Evolutionary conservation across 805 yeast genomes (phyloP), one percentile per base, ranked within the genome.

Genomic region (Myxozyma mucilagina): DNA sequence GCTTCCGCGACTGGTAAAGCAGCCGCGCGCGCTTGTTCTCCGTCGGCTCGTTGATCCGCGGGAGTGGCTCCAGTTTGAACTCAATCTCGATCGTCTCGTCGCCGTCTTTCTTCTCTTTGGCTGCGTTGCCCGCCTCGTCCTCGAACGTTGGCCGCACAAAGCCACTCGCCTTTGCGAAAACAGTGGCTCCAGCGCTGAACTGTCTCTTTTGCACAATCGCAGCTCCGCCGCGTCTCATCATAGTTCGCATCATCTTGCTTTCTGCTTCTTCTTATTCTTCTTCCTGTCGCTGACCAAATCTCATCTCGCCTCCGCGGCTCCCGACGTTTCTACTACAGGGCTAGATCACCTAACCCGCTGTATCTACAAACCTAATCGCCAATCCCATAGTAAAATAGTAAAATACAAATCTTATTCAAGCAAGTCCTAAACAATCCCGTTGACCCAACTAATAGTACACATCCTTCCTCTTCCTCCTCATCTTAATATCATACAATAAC

Each of bases 1-100:
- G 83, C 74, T 94, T 94, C 66, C 99, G 82, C 36, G 93, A 85
- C 74, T 94, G 99, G 74, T 94, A 94, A 1, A 89, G 77, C 69
- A 94, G 77, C 64, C 99, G 82, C n/a, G 97, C 96, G 67, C 91
- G 82, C 75, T 89, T 90, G 49, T 81, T 81, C 36, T 87, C 90
- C 1, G 84, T 74, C 8, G 84, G 73, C 75, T 94, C 99, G 65
- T 86, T 86, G 2, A 78, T 76, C 67, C 99, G 82, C 62, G 85
- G 83, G 54, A 91, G 79, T 1, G 99, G 99, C 69, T 85, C 82
- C 56, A 93, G 88, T 69, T 83, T 83, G 71, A 90, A 79, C 44
- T 83, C 82, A 36, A 83, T 70, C 55, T 83, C 36, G 8, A 53
- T 10, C 45, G 57, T 8, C 35, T 45, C 31, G 10, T 6, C 34